Conservation (phyloP, 192 early-diverging fungal species). For the Coemansia sp. region DNA sequence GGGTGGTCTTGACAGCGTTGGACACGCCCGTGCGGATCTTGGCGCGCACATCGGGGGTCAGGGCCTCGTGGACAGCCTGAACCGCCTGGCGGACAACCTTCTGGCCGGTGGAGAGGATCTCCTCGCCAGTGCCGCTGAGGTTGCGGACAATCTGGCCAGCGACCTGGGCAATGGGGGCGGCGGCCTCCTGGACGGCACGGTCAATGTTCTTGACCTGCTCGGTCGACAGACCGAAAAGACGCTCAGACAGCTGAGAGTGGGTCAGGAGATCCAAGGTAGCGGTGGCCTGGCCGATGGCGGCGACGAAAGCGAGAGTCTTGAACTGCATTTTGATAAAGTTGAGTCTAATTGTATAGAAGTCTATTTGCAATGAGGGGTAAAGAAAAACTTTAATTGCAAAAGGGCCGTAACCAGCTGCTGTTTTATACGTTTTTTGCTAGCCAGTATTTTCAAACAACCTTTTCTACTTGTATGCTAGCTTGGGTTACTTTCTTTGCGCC, state of each 20-base stretch:
- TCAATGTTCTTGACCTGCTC: slow-evolving; percentile 57
- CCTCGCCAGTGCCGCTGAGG: slow-evolving; percentile 47
- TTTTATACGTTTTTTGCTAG: slow-evolving; percentile 5
- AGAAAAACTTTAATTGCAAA: background rate
- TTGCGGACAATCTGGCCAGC: slow-evolving; percentile 52
- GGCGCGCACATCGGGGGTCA: slow-evolving; percentile 52
- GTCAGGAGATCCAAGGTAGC: slow-evolving; percentile 49
- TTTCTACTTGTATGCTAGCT: background rate
- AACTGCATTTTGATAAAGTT: slow-evolving; percentile 40
- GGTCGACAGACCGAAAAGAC: slow-evolving; percentile 45
- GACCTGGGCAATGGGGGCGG: slow-evolving; percentile 47
- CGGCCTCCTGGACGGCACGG: slow-evolving; percentile 51
- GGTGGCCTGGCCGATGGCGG: slow-evolving; percentile 52
- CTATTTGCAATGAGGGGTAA: slow-evolving; percentile 7
- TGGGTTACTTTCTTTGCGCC: background rate
- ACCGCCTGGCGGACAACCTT: slow-evolving; percentile 44
- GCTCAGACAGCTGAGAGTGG: slow-evolving; percentile 54
- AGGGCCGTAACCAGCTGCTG: slow-evolving; percentile 3
- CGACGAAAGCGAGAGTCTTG: slow-evolving; percentile 50
- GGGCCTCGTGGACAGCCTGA: slow-evolving; percentile 44
- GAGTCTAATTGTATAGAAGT: background rate
- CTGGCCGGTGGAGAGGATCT: slow-evolving; percentile 35
- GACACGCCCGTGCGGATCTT: slow-evolving; percentile 54
- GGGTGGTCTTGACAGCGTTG: slow-evolving; percentile 58
- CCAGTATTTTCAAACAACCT: background rate